Conservation (phyloP, 2,329 filamentous ascomycete genomes). For the Pseudogymnoascus sp. region DNA sequence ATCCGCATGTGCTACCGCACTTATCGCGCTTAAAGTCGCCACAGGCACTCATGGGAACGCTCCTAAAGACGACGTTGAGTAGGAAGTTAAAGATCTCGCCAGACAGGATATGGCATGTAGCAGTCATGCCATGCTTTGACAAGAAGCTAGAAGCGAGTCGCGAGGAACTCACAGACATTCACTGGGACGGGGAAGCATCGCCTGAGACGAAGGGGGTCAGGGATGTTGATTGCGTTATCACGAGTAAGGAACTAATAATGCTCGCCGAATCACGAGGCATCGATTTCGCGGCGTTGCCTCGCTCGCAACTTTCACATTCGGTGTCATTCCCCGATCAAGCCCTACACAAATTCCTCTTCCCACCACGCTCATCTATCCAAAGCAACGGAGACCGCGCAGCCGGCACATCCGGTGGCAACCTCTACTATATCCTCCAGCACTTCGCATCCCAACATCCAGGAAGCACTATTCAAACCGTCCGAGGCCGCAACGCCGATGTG, state of each 20-base stretch:
- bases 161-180: constrained; percentile 76
- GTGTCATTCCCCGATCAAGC: constrained; percentile 63
- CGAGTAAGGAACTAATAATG: constrained; percentile 87
- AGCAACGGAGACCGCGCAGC: constrained; percentile 44
- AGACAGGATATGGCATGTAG: constrained; percentile 83
- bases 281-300: constrained; percentile 65
- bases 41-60: constrained; percentile 81
- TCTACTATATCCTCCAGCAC: constrained; percentile 73
- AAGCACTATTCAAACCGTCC: constrained; percentile 59
- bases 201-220: constrained; percentile 51
- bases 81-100: constrained; percentile 62
- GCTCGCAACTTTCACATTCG: constrained; percentile 41
- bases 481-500: constrained; percentile 85
- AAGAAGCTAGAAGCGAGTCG: constrained; percentile 97
- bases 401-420: constrained; percentile 81
- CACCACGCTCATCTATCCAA: constrained; percentile 34
- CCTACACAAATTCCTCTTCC: constrained; percentile 68
- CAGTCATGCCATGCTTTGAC: constrained; percentile 97
- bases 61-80: constrained; percentile 80
- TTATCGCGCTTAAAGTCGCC: constrained; percentile 88
- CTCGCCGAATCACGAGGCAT: constrained; percentile 73
- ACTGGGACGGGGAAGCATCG: constrained; percentile 51
- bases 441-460: constrained; percentile 63
- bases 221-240: constrained; percentile 97
- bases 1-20: constrained; percentile 86